Base-by-base conservation (phyloP, 2,329 filamentous ascomycete species). In the Trichoderma citrinoviride region DNA sequence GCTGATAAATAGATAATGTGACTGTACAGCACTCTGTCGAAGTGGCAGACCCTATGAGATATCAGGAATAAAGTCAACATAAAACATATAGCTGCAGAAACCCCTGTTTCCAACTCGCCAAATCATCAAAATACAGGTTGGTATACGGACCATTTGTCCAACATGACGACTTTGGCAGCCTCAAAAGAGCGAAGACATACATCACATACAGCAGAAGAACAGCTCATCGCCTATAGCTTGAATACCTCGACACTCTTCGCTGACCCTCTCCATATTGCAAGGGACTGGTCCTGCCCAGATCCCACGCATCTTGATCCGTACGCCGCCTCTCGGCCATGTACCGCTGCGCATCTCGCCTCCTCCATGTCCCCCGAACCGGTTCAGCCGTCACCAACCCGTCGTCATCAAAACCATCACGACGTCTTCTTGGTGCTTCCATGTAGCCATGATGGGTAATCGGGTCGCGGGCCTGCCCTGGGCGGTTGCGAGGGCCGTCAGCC, bases 271-370 rank as follows among this genome's bases (percentile, higher is more conserved):
- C 17, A 56, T 63, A 49, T 3, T 14, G 21, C 15, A 56, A 14
- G 27, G 61, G 47, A 27, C 25, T 25, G 3, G 15, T 21, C 5
- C 37, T 43, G 0, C 47, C 58, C 21, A 55, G 27, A 46, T 63
- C 46, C 50, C 49, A 43, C 27, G 50, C 37, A 43, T 63, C 60
- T 27, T 55, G 60, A 5, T 43, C 41, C 14, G 27, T 43, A 19
- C 37, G 40, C 40, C 33, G 49, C 2, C 49, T 54, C 3, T 19
- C 10, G 12, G 41, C 14, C 60, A 63, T 63, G 40, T 63, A 63
- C 17, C 41, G 27, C 12, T 63, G 60, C 25, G 60, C 50, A 23
- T 56, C 52, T 44, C 49, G 61, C n/a, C 50, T 46, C 37, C 43
- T 23, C 60, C 60, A 55, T 7, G 41, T 6, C 17, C 14, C n/a